These are phyloP conservation scores for Acer yangbiense DNA, from an alignment of 345 rosid genomes.

Conservation along the genomic window DNA sequence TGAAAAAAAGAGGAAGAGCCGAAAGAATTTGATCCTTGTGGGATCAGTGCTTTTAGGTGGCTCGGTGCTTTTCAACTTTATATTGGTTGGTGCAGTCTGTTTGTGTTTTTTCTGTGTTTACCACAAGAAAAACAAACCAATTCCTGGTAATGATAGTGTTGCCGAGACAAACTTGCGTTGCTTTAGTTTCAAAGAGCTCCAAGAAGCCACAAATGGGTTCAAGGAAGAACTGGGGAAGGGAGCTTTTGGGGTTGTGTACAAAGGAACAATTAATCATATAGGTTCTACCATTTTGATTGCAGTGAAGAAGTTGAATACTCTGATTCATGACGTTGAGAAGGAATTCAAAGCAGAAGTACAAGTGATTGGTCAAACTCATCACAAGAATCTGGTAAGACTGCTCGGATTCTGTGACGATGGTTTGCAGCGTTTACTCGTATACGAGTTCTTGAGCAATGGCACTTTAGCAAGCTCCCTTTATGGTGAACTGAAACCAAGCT, in stretches of 20 bases:
- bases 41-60: constrained; percentile 34
- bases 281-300: constrained; percentile 32
- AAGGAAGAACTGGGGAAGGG: constrained; percentile 45
- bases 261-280: constrained; percentile 24
- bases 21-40: constrained; percentile 19
- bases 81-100: constrained; percentile 16
- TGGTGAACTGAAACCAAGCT: constrained; percentile 35
- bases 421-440: constrained; percentile 44
- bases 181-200: constrained; percentile 37
- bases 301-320: constrained; percentile 42
- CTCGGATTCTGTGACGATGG: constrained; percentile 57
- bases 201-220: constrained; percentile 37
- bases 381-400: constrained; percentile 52
- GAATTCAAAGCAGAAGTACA: constrained; percentile 59
- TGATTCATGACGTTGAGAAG: constrained; percentile 42
- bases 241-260: constrained; percentile 35
- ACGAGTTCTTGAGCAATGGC: constrained; percentile 58
- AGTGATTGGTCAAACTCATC: constrained; percentile 53
- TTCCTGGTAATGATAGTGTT: not conserved
- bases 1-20: not conserved
- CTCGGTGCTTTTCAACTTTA: constrained; percentile 27
- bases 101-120: constrained; percentile 13
- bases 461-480: constrained; percentile 49
- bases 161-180: constrained; percentile 27
- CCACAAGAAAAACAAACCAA: not conserved